Evolutionary conservation across 192 early-diverging fungal species (phyloP).

Genomic region (Coemansia sp.): DNA sequence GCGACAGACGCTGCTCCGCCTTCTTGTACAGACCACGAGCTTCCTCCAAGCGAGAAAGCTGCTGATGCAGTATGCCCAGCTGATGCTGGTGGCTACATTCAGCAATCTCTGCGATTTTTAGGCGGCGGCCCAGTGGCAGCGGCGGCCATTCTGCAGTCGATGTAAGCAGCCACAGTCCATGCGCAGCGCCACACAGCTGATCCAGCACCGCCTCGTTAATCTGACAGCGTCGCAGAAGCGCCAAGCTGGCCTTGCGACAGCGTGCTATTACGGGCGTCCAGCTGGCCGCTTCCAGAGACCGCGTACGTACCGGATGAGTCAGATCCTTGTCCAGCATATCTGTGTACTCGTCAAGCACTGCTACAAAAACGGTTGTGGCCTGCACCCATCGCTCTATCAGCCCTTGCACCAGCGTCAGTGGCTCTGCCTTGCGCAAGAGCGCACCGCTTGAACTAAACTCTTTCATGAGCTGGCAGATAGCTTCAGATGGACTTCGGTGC

Average conservation of each 20-base stretch:
- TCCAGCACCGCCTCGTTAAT: conserved; percentile 24
- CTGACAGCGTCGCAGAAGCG: conserved; percentile 46
- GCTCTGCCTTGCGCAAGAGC: background rate
- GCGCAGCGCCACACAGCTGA: conserved; percentile 28
- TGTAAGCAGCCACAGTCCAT: background rate
- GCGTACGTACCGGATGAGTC: conserved; percentile 22
- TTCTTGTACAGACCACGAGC: conserved; percentile 31
- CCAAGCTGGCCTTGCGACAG: conserved; percentile 45
- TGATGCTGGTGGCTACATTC: background rate
- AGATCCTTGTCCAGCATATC: conserved; percentile 42
- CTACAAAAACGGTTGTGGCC: conserved; percentile 11
- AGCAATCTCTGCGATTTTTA: conserved; percentile 13
- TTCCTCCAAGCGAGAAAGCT: conserved; percentile 2
- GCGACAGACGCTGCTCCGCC: conserved; percentile 38
- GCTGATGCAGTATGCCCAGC: conserved; percentile 12
- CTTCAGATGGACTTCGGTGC: conserved; percentile 12
- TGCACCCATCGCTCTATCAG: conserved; percentile 32
- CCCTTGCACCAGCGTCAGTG: conserved; percentile 19
- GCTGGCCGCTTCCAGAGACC: conserved; percentile 28
- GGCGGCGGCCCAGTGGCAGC: conserved; percentile 11
- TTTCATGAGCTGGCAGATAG: conserved; percentile 3
- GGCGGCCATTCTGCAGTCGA: background rate
- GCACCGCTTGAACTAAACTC: conserved; percentile 6
- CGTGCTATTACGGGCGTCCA: conserved; percentile 51
- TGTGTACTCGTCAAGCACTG: conserved; percentile 19